Base-by-base conservation (phyloP, 2,329 filamentous ascomycete species). In the Trematosphaeria pertusa region DNA sequence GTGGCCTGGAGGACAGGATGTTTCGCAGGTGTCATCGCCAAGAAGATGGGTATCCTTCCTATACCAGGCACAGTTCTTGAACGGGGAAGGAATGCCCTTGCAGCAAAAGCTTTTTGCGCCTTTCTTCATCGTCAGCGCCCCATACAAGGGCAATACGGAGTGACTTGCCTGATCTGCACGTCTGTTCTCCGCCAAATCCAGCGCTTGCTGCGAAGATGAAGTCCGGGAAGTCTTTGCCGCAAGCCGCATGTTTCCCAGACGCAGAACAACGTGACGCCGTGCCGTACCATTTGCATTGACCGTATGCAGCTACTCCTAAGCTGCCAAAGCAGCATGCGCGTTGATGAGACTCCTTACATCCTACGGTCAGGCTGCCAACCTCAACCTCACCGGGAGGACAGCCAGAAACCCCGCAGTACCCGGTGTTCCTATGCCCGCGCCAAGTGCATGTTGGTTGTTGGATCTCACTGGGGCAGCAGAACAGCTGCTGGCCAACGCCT, bases 281-380 rank as follows among this genome's bases (percentile, higher is more conserved):
- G 20, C 37, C 37, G 6, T 41, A 18, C 44, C 44, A 47, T 9
- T 19, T 30, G 31, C 44, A 47, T 20, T 41, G 22, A 7, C 6
- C 11, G 22, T 47, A 47, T 5, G 37, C 44, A 10, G 28, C 31
- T 5, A 42, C 30, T 14, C 37, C 22, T 11, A 37, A 26, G 4
- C 4, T 22, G 15, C 12, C 33, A 12, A 22, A 36, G 31, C 37
- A 42, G 18, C 37, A 47, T n/a, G 33, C 31, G 26, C 37, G 41
- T 31, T 47, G 44, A 31, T 47, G 38, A 2, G 32, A 31, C 9
- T 21, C 14, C 17, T 37, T 47, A 22, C 44, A 42, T 4, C 31
- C 44, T 15, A 17, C 26, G 8, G 12, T 31, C 14, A 40, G 31
- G 18, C 22, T 21, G 20, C 44, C 39, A 3, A 47, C 38, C 28